Evolutionary conservation across 2,329 filamentous ascomycete species (phyloP).

Genomic region (Sporothrix brasiliensis): DNA sequence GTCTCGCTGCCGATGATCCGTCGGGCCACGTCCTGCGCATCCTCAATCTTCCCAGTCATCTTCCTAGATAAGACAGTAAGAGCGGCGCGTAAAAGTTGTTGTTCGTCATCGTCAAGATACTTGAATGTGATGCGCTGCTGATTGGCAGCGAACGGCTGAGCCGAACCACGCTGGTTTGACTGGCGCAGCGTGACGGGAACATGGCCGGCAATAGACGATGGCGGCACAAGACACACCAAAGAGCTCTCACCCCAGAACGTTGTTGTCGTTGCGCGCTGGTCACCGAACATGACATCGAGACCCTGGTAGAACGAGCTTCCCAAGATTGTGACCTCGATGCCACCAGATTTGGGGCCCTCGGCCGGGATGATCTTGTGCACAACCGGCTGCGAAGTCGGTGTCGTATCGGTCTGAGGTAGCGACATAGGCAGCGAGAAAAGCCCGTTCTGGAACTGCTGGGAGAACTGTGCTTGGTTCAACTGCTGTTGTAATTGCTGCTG

Average conservation of each 20-base stretch:
- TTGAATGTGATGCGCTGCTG: conserved; percentile 62
- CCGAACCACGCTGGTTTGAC: conserved; percentile 44
- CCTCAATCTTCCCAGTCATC: conserved; percentile 64
- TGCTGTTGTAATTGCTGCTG: conserved; percentile 43
- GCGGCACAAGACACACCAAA: conserved; percentile 77
- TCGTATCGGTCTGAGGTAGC: conserved; percentile 39
- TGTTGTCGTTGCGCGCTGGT: conserved; percentile 65
- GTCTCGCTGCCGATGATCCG: conserved; percentile 58
- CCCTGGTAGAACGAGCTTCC: conserved; percentile 76
- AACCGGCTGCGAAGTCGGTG: conserved; percentile 50
- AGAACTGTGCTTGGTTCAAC: conserved; percentile 46
- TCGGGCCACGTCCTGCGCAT: conserved; percentile 63
- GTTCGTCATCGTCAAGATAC: conserved; percentile 72
- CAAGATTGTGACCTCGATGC: conserved; percentile 83
- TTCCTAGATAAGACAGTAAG: conserved; percentile 63
- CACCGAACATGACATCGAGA: conserved; percentile 83
- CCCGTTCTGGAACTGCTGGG: conserved; percentile 52
- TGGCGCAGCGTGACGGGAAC: conserved; percentile 72
- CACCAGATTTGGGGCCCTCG: conserved; percentile 79
- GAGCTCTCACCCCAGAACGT: conserved; percentile 80
- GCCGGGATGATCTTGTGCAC: conserved; percentile 83
- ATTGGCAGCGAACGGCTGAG: conserved; percentile 44
- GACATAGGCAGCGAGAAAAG: conserved; percentile 56
- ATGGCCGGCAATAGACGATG: conserved; percentile 65
- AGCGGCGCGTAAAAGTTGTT: conserved; percentile 68